These are phyloP conservation scores for Pyrenochaeta sp. DNA, from an alignment of 2,329 filamentous ascomycete species.

Conservation along the genomic window DNA sequence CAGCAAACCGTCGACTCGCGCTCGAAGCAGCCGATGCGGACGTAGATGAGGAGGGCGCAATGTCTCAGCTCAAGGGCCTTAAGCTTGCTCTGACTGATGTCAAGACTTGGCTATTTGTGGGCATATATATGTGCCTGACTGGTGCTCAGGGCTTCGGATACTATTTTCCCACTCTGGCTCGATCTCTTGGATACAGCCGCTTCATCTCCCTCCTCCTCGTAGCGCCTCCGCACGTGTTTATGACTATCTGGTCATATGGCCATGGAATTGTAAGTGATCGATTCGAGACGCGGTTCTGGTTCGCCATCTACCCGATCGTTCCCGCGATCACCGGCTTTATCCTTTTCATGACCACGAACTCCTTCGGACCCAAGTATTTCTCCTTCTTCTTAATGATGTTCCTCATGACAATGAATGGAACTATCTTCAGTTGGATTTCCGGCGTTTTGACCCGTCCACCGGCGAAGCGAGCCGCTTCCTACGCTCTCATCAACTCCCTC, in stretches of 20 bases:
- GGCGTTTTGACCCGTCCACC: conserved; percentile 60
- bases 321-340: conserved; percentile 60
- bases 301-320: conserved; percentile 54
- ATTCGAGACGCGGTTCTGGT: conserved; percentile 53
- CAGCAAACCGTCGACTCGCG: conserved; percentile 57
- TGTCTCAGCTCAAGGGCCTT: conserved; percentile 58
- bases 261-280: conserved; percentile 55
- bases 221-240: conserved; percentile 66
- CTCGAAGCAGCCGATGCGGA: conserved; percentile 55
- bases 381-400: conserved; percentile 64
- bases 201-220: conserved; percentile 64
- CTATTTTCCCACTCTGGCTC: conserved; percentile 64
- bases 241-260: conserved; percentile 57
- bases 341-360: conserved; percentile 61
- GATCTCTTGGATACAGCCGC: conserved; percentile 61
- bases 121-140: conserved; percentile 59
- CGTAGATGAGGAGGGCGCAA: conserved; percentile 56
- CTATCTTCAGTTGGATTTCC: conserved; percentile 64
- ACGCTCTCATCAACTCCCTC: conserved; percentile 63
- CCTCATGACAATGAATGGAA: conserved; percentile 63
- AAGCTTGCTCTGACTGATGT: conserved; percentile 61
- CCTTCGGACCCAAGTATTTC: conserved; percentile 63
- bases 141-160: conserved; percentile 62
- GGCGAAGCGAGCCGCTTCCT: conserved; percentile 62
- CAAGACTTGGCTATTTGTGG: conserved; percentile 58